Evolutionary conservation across 345 rosid genomes (phyloP).

Genomic region (Linum usitatissimum): DNA sequence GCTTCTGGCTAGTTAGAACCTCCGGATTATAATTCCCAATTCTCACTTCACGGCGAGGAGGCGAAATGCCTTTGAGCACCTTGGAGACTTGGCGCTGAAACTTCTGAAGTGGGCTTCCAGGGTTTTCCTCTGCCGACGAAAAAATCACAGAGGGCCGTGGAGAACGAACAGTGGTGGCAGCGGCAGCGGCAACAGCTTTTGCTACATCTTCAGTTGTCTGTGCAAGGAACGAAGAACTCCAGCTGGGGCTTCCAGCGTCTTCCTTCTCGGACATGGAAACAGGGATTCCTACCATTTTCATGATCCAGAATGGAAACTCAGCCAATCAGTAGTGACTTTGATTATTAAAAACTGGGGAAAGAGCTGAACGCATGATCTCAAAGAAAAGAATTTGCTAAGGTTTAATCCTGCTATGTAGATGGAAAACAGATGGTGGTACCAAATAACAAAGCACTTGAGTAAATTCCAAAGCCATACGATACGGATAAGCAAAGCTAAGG

Average conservation of each 20-base stretch:
- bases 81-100: constrained; percentile 55
- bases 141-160: constrained; percentile 82
- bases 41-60: constrained; percentile 47
- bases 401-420: not conserved
- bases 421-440: not conserved
- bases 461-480: not conserved
- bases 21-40: constrained; percentile 65
- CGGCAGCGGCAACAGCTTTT: constrained; percentile 64
- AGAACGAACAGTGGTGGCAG: constrained; percentile 58
- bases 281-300: constrained; percentile 13
- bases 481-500: not conserved
- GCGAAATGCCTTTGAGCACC: constrained; percentile 57
- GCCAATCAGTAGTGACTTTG: not conserved
- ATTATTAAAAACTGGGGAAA: not conserved
- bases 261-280: constrained; percentile 51
- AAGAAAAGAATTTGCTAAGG: not conserved
- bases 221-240: constrained; percentile 60
- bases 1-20: constrained; percentile 89
- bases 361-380: too few species aligned
- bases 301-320: not conserved
- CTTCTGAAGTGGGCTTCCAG: constrained; percentile 60
- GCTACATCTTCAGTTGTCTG: constrained; percentile 78
- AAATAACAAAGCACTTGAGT: not conserved
- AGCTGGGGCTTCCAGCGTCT: constrained; percentile 66
- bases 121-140: constrained; percentile 53